Evolutionary conservation across 306 rosid genomes (phyloP).

Genomic region (Pyrus pyrifolia): DNA sequence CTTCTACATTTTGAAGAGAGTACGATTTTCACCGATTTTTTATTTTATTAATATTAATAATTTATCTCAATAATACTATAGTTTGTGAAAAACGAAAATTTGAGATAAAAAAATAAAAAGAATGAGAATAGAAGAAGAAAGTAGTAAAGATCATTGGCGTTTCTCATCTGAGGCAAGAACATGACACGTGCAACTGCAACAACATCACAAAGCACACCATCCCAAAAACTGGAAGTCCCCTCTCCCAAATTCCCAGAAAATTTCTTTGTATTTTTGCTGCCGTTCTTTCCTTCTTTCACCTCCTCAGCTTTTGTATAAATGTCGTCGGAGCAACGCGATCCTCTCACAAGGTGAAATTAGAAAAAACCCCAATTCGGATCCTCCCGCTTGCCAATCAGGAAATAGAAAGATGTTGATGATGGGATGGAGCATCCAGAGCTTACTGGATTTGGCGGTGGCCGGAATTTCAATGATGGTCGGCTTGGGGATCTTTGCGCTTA

Average conservation of each 20-base stretch:
- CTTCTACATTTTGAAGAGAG: too few species aligned
- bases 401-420: neutral
- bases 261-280: neutral
- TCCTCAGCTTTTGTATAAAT: neutral
- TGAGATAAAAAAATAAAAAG: too few species aligned
- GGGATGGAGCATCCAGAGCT: slow-evolving; percentile 44
- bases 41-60: too few species aligned
- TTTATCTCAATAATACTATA: too few species aligned
- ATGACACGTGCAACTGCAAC: neutral
- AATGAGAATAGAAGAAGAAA: too few species aligned
- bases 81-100: too few species aligned
- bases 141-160: too few species aligned
- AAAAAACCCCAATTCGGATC: neutral
- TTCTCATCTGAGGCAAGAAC: neutral
- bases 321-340: neutral
- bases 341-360: neutral
- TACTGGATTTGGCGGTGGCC: slow-evolving; percentile 68
- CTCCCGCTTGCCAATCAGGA: neutral
- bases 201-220: neutral
- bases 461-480: slow-evolving; percentile 58
- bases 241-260: neutral
- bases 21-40: too few species aligned
- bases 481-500: slow-evolving; percentile 45
- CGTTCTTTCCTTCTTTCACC: neutral
- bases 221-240: neutral